phyloP scores from a whole-genome alignment of 805 yeast species.

The Hanseniaspora guilliermondii region DNA sequence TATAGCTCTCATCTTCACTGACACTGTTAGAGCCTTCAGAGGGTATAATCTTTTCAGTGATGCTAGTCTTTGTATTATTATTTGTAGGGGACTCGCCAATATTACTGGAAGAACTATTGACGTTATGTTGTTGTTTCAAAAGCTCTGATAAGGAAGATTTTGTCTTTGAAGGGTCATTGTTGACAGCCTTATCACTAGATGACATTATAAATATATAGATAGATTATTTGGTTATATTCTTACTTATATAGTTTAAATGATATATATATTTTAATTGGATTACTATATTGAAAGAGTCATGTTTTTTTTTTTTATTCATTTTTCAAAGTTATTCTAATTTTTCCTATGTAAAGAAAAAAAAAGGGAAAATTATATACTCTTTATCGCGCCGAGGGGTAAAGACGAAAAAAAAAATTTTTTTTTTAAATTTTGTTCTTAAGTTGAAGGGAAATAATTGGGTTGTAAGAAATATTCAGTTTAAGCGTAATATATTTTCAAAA shows the following conservation, averaged over 20 bases:
- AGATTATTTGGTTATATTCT: too few species aligned
- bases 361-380: too few species aligned
- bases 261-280: too few species aligned
- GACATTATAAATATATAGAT: not conserved
- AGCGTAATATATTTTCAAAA: too few species aligned
- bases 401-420: too few species aligned
- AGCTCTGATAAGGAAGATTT: constrained; percentile 12
- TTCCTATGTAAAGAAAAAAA: too few species aligned
- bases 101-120: not conserved
- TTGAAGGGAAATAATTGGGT: not conserved
- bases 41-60: constrained; percentile 1
- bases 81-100: not conserved
- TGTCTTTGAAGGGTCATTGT: not conserved
- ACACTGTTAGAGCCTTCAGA: constrained; percentile 7
- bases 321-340: too few species aligned
- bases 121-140: constrained; percentile 4
- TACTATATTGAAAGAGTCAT: too few species aligned
- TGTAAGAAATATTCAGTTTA: not conserved
- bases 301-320: too few species aligned
- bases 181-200: not conserved
- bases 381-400: too few species aligned
- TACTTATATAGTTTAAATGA: too few species aligned
- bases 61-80: not conserved
- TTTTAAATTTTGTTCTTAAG: too few species aligned
- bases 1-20: constrained; percentile 4